Evolutionary conservation across 2,329 filamentous ascomycete genomes (phyloP), one percentile per base, ranked within the genome.

Genomic region (Sphaerulina musiva): DNA sequence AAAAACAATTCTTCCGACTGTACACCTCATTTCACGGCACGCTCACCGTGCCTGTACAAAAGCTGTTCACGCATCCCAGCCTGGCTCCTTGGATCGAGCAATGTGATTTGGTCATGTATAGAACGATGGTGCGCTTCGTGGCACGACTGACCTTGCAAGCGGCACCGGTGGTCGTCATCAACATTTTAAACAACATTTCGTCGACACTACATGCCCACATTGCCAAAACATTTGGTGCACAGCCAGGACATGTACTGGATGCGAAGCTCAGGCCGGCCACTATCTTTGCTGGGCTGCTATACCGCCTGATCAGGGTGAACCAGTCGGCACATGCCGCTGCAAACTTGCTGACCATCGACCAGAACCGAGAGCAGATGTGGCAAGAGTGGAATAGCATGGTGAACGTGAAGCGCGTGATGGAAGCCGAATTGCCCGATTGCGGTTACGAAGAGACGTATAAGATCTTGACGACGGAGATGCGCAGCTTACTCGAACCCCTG

Each of bases 1-100:
- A 96, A 71, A 95, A 95, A 73, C 92, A 90, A 6, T 95, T 98
- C 70, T 95, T 95, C 69, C 89, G 95, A 61, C 81, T 96, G 12
- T 95, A 95, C 69, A 91, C 87, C 5, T 93, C 92, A 1, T 97
- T 98, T 70, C 89, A 95, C 66, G 93, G 93, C 52, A 97, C 91
- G 1, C 80, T 98, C 64, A 98, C 93, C 0, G 95, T 96, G 71
- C 93, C 93, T 5, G 92, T 97, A 2, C 90, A 96, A 70, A 96
- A 95, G 70, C 75, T 98, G 2, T 86, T 98, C 65, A 84, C 84
- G 11, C 83, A 95, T 65, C 83, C 86, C 2, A 84, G 84, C 52
- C 76, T 97, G 52, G 89, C 90, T 2, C 80, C 86, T 1, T 98
- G 93, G 93, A 95, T 98, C 57, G 88, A 93, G 68, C 87, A 95